Conservation (phyloP, 768 basidiomycete genomes). For the Mrakia gelida region DNA sequence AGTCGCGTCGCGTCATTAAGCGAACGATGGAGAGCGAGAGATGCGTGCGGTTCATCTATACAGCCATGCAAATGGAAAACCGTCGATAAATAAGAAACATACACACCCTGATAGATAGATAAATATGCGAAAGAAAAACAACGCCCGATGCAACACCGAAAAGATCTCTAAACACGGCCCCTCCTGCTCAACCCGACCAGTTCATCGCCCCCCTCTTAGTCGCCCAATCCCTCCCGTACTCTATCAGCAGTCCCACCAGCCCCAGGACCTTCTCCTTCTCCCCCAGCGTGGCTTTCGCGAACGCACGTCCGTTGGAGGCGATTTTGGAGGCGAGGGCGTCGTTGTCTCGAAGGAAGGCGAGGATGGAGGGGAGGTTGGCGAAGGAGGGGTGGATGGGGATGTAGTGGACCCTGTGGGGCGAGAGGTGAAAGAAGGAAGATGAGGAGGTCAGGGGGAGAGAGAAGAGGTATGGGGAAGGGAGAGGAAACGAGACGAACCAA, state of each 20-base stretch:
- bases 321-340: neutral
- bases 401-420: neutral
- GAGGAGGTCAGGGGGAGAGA: neutral
- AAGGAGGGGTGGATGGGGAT: neutral
- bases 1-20: too few species aligned
- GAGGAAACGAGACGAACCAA: neutral
- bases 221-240: neutral
- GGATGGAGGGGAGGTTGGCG: neutral
- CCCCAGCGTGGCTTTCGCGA: neutral
- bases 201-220: neutral
- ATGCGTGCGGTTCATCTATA: too few species aligned
- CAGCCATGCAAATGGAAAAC: too few species aligned
- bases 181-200: neutral
- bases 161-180: neutral
- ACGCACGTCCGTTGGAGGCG: neutral
- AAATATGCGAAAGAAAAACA: too few species aligned
- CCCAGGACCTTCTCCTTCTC: neutral
- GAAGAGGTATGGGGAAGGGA: too few species aligned
- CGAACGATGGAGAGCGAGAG: too few species aligned
- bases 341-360: slow-evolving; percentile 12
- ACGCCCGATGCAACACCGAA: too few species aligned
- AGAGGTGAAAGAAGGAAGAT: neutral
- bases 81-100: too few species aligned
- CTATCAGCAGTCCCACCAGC: neutral
- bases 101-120: too few species aligned